phyloP scores from a whole-genome alignment of 352 stramenopile species.

The Phytophthora niederhauseri region DNA sequence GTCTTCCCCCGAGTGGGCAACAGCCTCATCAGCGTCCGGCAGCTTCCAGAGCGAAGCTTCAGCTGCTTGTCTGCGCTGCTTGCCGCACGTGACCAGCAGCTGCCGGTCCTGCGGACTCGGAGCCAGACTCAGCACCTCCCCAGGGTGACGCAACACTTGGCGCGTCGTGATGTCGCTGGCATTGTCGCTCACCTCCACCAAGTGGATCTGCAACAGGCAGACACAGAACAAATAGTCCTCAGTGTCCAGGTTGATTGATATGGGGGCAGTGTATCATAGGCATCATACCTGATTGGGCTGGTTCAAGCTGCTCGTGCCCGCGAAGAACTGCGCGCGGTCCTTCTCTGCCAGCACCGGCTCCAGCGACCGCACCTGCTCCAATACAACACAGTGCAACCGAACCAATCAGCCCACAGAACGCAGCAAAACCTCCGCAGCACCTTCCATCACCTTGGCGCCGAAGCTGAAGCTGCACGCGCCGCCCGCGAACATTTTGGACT shows the following conservation, averaged over 20 bases:
- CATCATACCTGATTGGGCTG: constrained; percentile 62
- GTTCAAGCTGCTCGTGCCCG: constrained; percentile 69
- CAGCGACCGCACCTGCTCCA: constrained; percentile 59
- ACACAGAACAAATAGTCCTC: not conserved
- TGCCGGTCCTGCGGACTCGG: constrained; percentile 54
- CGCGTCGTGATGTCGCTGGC: constrained; percentile 43
- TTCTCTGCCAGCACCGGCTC: constrained; percentile 73
- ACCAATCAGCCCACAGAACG: not conserved
- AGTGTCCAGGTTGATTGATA: not conserved
- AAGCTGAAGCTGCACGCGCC: constrained; percentile 51
- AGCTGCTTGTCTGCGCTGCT: constrained; percentile 38
- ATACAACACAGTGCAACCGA: not conserved
- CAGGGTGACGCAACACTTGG: constrained; percentile 50
- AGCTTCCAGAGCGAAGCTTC: constrained; percentile 63
- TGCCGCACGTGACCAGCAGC: constrained; percentile 63
- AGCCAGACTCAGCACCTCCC: constrained; percentile 56
- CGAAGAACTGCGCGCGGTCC: constrained; percentile 64
- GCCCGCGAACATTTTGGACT: constrained; percentile 33
- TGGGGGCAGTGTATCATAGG: not conserved
- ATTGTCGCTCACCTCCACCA: constrained; percentile 64
- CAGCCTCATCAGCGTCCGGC: constrained; percentile 19
- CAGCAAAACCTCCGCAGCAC: not conserved
- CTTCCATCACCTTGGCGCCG: constrained; percentile 36
- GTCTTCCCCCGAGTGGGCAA: constrained; percentile 7
- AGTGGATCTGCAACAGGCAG: constrained; percentile 42